Evolutionary conservation across 108 stramenopile species (phyloP), one percentile per base, ranked within the genome.

Genomic region (Skeletonema marinoi): DNA sequence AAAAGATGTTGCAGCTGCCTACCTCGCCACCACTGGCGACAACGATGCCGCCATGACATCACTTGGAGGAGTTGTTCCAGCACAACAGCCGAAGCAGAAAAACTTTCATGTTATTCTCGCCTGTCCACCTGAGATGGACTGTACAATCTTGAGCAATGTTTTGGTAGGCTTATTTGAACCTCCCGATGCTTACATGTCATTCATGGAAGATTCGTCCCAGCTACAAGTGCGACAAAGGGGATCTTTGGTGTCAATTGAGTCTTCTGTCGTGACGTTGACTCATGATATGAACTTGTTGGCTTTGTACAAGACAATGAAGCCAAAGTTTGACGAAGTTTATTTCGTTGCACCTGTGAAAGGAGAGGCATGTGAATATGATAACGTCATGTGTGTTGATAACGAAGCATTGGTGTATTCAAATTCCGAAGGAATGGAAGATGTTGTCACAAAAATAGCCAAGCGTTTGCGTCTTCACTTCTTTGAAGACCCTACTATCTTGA

Each of bases 111-210:
- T 75, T 17, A 58, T 60, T 42, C 74, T 66, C 32, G 54, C 74
- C 30, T 60, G 36, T 32, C 58, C 74, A 60, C 38, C 60, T 19
- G 48, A 68, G 5, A 48, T 35, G 4, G 77, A 72, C 36, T 73
- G 66, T 36, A 65, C 71, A 30, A 38, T 78, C 9, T 31, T 78
- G 42, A 65, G 59, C 14, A 78, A 78, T 63, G 8, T 78, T 14
- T 50, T 78, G 31, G 60, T 78, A 4, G 77, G 77, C 7, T 36
- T 78, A 25, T 73, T 78, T 44, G 77, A 78, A 48, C 77, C 72
- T 66, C 54, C 21, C 6, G 64, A 66, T 36, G 77, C 71, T 16
- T 65, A 63, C 41, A 3, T 56, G 21, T 56, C 54, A 29, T 56
- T n/a, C 25, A 56, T 56, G 54, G 54, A 56, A 38, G 62, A 70